These are phyloP conservation scores for Fusarium chuoi DNA, from an alignment of 2,329 filamentous ascomycete species.

Conservation along the genomic window DNA sequence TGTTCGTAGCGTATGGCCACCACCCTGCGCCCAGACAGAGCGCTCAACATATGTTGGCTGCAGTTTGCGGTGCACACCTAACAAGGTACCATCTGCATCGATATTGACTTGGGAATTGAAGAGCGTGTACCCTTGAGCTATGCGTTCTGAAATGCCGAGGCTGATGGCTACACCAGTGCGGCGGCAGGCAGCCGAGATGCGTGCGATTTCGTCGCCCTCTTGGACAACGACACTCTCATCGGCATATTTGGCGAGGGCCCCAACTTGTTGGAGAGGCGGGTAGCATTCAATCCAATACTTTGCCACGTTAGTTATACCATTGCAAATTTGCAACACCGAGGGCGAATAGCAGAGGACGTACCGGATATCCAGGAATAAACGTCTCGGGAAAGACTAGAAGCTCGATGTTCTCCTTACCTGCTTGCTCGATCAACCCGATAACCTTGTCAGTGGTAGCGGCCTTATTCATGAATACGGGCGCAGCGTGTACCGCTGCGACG, in stretches of 20 bases:
- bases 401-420: not conserved
- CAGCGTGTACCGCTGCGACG: not conserved
- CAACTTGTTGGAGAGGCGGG: not conserved
- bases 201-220: not conserved
- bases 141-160: not conserved
- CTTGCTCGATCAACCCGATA: not conserved
- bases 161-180: not conserved
- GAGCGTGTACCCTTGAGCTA: not conserved
- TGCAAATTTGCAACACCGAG: not conserved
- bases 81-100: rapidly evolving
- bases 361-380: not conserved
- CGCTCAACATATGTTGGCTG: not conserved
- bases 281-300: not conserved
- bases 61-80: not conserved
- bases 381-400: not conserved
- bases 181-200: not conserved
- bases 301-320: not conserved
- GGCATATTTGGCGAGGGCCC: not conserved
- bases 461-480: not conserved
- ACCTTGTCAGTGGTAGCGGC: not conserved
- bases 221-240: not conserved
- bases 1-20: not conserved
- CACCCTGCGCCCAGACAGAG: not conserved
- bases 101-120: not conserved
- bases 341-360: not conserved